These are phyloP conservation scores for Hyphodiscus hymeniophilus DNA, from an alignment of 495 filamentous ascomycete genomes.

Conservation along the genomic window DNA sequence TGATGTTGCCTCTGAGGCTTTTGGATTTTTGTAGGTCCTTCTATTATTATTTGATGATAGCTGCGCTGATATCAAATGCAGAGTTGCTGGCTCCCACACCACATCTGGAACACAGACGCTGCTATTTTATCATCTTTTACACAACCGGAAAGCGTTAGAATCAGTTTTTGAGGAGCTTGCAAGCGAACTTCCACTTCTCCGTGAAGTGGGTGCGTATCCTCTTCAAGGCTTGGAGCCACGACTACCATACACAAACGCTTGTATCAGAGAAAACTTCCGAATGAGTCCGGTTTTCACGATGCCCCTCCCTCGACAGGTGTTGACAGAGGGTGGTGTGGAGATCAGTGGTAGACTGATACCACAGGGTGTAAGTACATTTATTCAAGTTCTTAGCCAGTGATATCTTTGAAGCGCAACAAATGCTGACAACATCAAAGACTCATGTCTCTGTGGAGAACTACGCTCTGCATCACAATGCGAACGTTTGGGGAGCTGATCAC, in stretches of 20 bases:
- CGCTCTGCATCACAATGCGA: constrained; percentile 7
- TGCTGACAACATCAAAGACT: background rate
- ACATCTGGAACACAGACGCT: background rate
- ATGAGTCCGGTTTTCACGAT: constrained; percentile 10
- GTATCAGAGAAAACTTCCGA: constrained; percentile 9
- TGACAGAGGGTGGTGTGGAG: background rate
- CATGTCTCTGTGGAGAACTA: constrained; percentile 1
- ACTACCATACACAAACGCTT: background rate
- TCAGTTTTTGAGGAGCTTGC: constrained; percentile 1
- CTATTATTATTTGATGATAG: background rate
- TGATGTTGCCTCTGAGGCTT: constrained; percentile 5
- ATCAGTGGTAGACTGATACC: background rate
- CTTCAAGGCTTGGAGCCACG: background rate
- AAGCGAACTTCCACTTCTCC: background rate
- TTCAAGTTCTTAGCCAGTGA: too few species aligned
- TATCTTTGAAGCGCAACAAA: too few species aligned
- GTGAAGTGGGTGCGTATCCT: background rate
- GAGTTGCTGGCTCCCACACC: constrained; percentile 7
- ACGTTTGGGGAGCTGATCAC: constrained; percentile 5
- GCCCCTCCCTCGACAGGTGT: constrained; percentile 1
- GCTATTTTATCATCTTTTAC: constrained; percentile 7
- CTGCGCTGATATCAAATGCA: background rate
- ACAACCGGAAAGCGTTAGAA: background rate
- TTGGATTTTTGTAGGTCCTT: constrained; percentile 10
- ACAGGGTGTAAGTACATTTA: background rate